Percentiles rank a stretch among this genome's conserved stretches.
Evolutionary conservation across 108 stramenopile genomes (phyloP).

Genomic region (Ochromonas danica): DNA sequence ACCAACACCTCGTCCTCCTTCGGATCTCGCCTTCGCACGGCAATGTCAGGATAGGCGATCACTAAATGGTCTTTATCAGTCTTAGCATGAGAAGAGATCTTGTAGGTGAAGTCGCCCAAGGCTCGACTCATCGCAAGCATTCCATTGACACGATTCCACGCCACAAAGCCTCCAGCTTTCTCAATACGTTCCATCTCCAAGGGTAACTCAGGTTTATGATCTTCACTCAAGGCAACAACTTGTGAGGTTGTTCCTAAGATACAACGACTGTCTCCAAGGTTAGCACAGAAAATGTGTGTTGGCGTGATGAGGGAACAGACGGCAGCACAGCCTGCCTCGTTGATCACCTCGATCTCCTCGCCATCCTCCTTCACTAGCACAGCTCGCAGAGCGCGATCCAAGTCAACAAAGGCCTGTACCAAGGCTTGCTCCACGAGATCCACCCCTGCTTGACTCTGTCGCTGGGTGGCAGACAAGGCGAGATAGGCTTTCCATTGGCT

Average conservation of each 20-base stretch:
- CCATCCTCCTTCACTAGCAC: constrained; percentile 28
- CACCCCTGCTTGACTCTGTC: neutral
- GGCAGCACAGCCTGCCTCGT: constrained; percentile 74
- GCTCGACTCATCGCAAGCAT: constrained; percentile 56
- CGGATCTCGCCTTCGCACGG: constrained; percentile 57
- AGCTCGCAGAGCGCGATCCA: neutral
- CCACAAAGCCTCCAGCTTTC: constrained; percentile 48
- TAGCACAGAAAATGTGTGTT: constrained; percentile 78
- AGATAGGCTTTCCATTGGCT: constrained; percentile 36
- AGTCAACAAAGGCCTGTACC: constrained; percentile 19
- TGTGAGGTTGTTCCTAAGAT: constrained; percentile 39
- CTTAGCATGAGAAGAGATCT: constrained; percentile 6
- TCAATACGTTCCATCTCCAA: constrained; percentile 62
- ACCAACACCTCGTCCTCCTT: constrained; percentile 67
- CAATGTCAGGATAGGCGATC: constrained; percentile 29
- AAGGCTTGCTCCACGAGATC: constrained; percentile 41
- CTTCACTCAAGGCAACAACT: constrained; percentile 63
- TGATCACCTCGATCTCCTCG: neutral
- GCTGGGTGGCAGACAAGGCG: neutral
- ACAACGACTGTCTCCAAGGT: constrained; percentile 90
- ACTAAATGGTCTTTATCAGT: constrained; percentile 42
- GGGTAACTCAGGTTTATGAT: constrained; percentile 82
- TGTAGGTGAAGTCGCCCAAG: constrained; percentile 57
- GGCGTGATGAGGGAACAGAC: constrained; percentile 77
- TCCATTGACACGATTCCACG: constrained; percentile 43